Base-by-base conservation (phyloP, 164 flowering plant species). In the Tetrastigma voinierianum region DNA sequence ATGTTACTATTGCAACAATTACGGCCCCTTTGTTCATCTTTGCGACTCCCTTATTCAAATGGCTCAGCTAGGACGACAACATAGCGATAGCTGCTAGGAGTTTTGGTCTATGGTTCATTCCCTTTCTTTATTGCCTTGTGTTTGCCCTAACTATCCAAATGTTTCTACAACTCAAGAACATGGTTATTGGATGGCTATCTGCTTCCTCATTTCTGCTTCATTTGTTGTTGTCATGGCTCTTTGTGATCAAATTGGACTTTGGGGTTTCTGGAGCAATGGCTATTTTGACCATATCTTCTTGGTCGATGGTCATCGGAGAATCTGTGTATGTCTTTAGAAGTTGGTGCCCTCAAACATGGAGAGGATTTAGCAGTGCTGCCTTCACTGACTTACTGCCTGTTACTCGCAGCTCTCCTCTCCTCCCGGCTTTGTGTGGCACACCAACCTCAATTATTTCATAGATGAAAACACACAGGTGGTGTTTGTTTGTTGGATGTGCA, bases 111-210 rank as follows among this genome's bases (percentile, higher is more conserved):
- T 69, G 52, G 57, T 80, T 78, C 64, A 77, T 83, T 52, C 87
- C 87, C 0, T 78, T 79, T 57, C 55, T 79, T 24, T 81, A 78
- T 17, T 74, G 78, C 2, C 81, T 79, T 43, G 78, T 70, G 1
- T 51, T 77, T 48, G 78, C 74, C 54, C 75, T 81, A 53, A 77
- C 84, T 0, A 40, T 79, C n/a, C 81, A 80, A 48, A 81, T 80
- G 78, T 83, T 81, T 56, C 53, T 81, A 24, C 87, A 83, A 59
- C 74, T 82, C 71, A 83, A 81, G 75, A 81, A 57, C 55, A 20
- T n/a, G 51, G n/a, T 46, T 44, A 15, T 45, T 6, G 25, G 10
- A 46, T 46, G 19, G 51, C 2, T 60, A 9, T n/a, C 19, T 17
- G 16, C 47, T n/a, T 2, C n/a, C 2, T 12, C 47, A 19, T 60